These are phyloP conservation scores for Articulospora tetracladia DNA, from an alignment of 495 filamentous ascomycete species.

Conservation along the genomic window DNA sequence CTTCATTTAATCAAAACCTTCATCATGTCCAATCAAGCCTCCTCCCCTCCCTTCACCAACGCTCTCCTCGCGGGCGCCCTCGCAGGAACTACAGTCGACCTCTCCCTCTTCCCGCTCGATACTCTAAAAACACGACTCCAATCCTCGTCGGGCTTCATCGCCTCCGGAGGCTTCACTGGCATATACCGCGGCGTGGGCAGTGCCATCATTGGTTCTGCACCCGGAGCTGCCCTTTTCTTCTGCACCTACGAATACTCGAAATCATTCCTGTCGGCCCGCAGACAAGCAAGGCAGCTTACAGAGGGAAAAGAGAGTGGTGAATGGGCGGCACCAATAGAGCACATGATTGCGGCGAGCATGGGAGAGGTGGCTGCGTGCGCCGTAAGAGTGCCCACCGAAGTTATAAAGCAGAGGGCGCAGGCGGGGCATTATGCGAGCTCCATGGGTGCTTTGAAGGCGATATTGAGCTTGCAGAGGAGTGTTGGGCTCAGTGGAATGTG, in stretches of 20 bases:
- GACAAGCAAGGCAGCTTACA: slow-evolving; percentile 13
- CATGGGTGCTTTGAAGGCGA: slow-evolving; percentile 59
- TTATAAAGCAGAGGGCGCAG: slow-evolving; percentile 94
- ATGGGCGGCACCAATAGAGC: slow-evolving; percentile 38
- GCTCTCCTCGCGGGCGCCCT: slow-evolving; percentile 68
- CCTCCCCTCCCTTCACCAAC: slow-evolving; percentile 37
- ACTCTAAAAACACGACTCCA: slow-evolving; percentile 93
- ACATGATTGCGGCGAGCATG: slow-evolving; percentile 83
- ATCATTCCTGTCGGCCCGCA: slow-evolving; percentile 38
- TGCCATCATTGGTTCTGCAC: slow-evolving; percentile 84
- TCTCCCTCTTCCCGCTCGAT: slow-evolving; percentile 87
- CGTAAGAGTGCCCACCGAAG: slow-evolving; percentile 91
- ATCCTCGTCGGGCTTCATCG: slow-evolving; percentile 73
- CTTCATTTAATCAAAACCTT: slow-evolving; percentile 5
- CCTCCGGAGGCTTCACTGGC: slow-evolving; percentile 69
- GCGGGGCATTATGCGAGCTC: slow-evolving; percentile 67
- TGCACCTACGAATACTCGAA: slow-evolving; percentile 90
- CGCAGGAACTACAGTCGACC: slow-evolving; percentile 85
- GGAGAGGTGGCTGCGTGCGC: slow-evolving; percentile 93
- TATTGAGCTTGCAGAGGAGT: slow-evolving; percentile 50
- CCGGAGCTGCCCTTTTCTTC: slow-evolving; percentile 98
- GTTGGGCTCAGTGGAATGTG: slow-evolving; percentile 55
- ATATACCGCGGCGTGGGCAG: slow-evolving; percentile 69
- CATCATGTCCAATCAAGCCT: slow-evolving; percentile 1
- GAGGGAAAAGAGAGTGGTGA: slow-evolving; percentile 13